Evolutionary conservation across 352 stramenopile genomes (phyloP).

Genomic region (Albugo candida): DNA sequence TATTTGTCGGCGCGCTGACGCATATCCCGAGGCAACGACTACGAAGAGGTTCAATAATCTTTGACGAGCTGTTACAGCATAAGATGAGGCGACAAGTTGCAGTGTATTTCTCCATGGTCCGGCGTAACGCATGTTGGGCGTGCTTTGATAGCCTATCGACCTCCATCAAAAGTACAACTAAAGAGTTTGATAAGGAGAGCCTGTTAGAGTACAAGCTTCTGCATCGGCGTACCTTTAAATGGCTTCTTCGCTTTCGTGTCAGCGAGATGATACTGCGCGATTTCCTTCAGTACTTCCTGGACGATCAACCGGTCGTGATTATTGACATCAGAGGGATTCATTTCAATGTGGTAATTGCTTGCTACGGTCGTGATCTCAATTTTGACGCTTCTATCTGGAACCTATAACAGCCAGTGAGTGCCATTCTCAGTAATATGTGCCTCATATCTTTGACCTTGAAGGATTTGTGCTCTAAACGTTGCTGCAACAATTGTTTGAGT

Average conservation of each 20-base stretch:
- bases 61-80: constrained; percentile 91
- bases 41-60: constrained; percentile 96
- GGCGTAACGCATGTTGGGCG: constrained; percentile 91
- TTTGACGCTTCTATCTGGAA: constrained; percentile 61
- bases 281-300: constrained; percentile 99
- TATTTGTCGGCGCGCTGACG: constrained; percentile 79
- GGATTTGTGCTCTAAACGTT: constrained; percentile 71
- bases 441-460: constrained; percentile 62
- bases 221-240: constrained; percentile 28
- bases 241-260: constrained; percentile 50
- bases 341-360: constrained; percentile 98
- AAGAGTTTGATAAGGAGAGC: neutral
- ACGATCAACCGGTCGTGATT: constrained; percentile 94
- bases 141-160: constrained; percentile 95
- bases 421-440: no score
- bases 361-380: constrained; percentile 97
- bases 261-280: constrained; percentile 82
- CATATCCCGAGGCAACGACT: constrained; percentile 90
- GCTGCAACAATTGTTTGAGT: constrained; percentile 7
- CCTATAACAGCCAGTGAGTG: constrained; percentile 4
- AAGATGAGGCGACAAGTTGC: constrained; percentile 92
- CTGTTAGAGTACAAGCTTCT: neutral
- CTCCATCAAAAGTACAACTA: constrained; percentile 93
- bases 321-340: constrained; percentile 94
- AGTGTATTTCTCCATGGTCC: constrained; percentile 96